Base-by-base conservation (phyloP, 495 filamentous ascomycete species). In the Opeltia flavorubescens region DNA sequence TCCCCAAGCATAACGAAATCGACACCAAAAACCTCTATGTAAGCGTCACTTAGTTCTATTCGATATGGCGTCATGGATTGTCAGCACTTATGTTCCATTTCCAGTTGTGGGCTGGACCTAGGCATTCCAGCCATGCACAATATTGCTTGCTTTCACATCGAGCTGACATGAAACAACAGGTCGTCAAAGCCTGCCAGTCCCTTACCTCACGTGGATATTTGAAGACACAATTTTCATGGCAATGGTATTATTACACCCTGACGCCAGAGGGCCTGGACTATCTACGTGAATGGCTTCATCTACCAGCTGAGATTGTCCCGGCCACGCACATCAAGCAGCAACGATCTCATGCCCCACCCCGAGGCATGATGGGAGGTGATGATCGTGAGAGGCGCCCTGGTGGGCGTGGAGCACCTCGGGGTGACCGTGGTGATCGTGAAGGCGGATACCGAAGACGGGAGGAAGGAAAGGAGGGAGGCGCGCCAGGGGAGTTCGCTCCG, bases 241-340 rank as follows among this genome's bases (percentile, higher is more conserved):
- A 98, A 76, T 96, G 89, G 81, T 98, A 95, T 81, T 98, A 98
- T 83, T 98, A 98, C 82, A 98, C 93, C 69, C 81, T 98, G 66
- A 98, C 91, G 66, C 87, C 88, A 59, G 89, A 95, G 69, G 91
- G 91, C 75, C 89, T 98, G 64, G 89, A 95, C 78, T 98, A 96
- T 80, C 88, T 98, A 66, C 93, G 91, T 59, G 91, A 98, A 77
- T 98, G 91, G 91, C 89, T 96, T 55, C 91, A 98, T 77, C 83
- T 96, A 59, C 91, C 91, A 66, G 91, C 93, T 62, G 91, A 98
- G 79, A 95, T 98, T 66, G 91, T 98, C 58, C 91, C 91, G 48
- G 86, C 91, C 56, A 98, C 91, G 62, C 91, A 98, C 80, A 95
- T 98, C 77, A 98, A 98, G 83, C 87, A 94, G 76, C 88, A 95